Conservation (phyloP, 805 yeast genomes). For the Pichia occidentalis region DNA sequence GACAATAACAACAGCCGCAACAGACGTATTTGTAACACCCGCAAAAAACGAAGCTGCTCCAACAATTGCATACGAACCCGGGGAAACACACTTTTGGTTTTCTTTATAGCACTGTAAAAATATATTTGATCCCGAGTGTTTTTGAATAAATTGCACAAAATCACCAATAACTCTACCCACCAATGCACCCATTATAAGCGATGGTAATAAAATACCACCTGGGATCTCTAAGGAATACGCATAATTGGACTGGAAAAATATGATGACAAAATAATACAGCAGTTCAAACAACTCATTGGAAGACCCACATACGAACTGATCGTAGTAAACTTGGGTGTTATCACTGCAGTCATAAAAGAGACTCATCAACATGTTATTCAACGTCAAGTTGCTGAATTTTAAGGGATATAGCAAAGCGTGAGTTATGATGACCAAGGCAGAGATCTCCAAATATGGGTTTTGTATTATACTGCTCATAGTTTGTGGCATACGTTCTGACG, state of each 20-base stretch:
- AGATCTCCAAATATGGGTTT: slow-evolving; percentile 4
- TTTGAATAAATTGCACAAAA: slow-evolving; percentile 43
- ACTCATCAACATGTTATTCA: slow-evolving; percentile 50
- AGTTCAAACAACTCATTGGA: slow-evolving; percentile 33
- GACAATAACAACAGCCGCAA: slow-evolving; percentile 71
- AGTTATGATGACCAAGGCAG: slow-evolving; percentile 37
- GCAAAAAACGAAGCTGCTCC: slow-evolving; percentile 82
- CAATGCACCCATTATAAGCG: slow-evolving; percentile 55
- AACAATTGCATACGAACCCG: slow-evolving; percentile 82
- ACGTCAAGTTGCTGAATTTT: slow-evolving; percentile 38
- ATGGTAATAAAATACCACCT: slow-evolving; percentile 62
- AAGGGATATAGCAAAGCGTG: slow-evolving; percentile 51
- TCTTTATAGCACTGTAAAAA: slow-evolving; percentile 36
- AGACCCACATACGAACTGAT: slow-evolving; percentile 16
- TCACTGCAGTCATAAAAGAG: slow-evolving; percentile 61
- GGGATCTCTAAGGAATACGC: slow-evolving; percentile 66
- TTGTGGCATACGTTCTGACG: not conserved
- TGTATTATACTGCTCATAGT: not conserved
- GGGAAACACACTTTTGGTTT: slow-evolving; percentile 53
- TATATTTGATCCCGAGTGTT: slow-evolving; percentile 32
- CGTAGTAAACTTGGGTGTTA: slow-evolving; percentile 5
- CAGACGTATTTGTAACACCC: slow-evolving; percentile 75
- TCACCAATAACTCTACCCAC: slow-evolving; percentile 53
- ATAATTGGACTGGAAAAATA: slow-evolving; percentile 52
- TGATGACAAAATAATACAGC: slow-evolving; percentile 11